Conservation (phyloP, 441 rosid genomes). For the Euphorbia schlechtendalii region DNA sequence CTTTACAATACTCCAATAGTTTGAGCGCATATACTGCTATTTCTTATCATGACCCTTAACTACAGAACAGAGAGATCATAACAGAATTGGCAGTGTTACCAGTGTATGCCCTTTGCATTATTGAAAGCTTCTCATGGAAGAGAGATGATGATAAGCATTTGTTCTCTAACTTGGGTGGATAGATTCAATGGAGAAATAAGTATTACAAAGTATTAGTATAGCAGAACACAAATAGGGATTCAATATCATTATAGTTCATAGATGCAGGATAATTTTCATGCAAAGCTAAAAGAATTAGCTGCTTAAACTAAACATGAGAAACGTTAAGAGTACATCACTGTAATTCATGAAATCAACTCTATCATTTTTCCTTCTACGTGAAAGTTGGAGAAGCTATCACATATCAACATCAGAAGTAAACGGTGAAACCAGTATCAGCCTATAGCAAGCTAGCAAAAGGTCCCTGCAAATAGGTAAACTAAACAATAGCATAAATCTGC, state of each 20-base stretch:
- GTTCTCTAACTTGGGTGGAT: no score
- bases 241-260: neutral
- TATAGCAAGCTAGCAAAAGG: neutral
- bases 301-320: conserved; percentile 1
- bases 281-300: neutral
- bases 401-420: no score
- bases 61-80: neutral
- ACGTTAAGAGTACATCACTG: no score
- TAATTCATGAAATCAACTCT: no score
- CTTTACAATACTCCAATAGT: neutral
- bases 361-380: no score
- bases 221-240: neutral
- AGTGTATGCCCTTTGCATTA: conserved; percentile 1
- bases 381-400: no score
- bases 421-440: neutral
- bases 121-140: neutral
- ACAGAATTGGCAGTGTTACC: neutral
- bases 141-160: neutral
- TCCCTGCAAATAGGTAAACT: neutral
- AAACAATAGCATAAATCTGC: neutral
- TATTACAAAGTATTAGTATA: neutral
- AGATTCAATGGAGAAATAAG: no score
- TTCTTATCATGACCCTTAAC: neutral
- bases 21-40: neutral
- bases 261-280: neutral